These are phyloP conservation scores for Penicillium atrosanguineum DNA, from an alignment of 495 filamentous ascomycete species.

Conservation along the genomic window DNA sequence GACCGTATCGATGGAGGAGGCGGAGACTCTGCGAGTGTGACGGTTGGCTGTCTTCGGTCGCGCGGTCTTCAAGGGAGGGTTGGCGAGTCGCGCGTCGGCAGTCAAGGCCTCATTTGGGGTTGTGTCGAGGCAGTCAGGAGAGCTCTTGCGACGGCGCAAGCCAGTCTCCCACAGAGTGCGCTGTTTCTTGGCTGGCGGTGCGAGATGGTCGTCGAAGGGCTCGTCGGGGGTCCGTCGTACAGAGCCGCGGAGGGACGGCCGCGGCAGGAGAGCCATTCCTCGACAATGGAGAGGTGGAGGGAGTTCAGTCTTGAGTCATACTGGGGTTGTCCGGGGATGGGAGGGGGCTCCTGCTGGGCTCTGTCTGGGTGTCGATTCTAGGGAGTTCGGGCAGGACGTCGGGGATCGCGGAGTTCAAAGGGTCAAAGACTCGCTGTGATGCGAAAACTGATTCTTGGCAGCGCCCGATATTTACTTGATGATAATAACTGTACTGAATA, in stretches of 20 bases:
- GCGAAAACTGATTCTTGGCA: not conserved
- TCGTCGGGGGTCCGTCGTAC: slow-evolving; percentile 31
- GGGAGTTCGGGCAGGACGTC: slow-evolving; percentile 6
- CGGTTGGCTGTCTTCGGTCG: slow-evolving; percentile 20
- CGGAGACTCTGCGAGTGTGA: slow-evolving; percentile 19
- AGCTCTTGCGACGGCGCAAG: slow-evolving; percentile 35
- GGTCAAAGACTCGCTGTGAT: not conserved
- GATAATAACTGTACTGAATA: not conserved
- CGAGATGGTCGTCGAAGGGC: slow-evolving; percentile 17
- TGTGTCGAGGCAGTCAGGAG: slow-evolving; percentile 41
- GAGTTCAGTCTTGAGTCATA: slow-evolving; percentile 16
- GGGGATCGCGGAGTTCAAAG: not conserved
- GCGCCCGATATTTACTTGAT: not conserved
- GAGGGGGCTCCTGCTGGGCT: not conserved
- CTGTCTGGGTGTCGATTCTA: not conserved
- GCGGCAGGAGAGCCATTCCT: slow-evolving; percentile 41
- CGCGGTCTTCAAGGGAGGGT: slow-evolving; percentile 19
- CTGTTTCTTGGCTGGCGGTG: slow-evolving; percentile 32
- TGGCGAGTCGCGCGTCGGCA: slow-evolving; percentile 19
- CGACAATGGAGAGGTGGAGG: slow-evolving; percentile 6
- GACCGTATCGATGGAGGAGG: slow-evolving; percentile 19
- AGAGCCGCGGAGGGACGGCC: slow-evolving; percentile 36
- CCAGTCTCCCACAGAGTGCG: slow-evolving; percentile 21
- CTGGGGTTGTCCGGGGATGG: slow-evolving; percentile 2
- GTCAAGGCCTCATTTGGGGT: slow-evolving; percentile 16